Percentiles rank a stretch among this genome's conserved stretches.
These are phyloP conservation scores for Mycena filopes DNA, from an alignment of 768 basidiomycete species.

Conservation along the genomic window DNA sequence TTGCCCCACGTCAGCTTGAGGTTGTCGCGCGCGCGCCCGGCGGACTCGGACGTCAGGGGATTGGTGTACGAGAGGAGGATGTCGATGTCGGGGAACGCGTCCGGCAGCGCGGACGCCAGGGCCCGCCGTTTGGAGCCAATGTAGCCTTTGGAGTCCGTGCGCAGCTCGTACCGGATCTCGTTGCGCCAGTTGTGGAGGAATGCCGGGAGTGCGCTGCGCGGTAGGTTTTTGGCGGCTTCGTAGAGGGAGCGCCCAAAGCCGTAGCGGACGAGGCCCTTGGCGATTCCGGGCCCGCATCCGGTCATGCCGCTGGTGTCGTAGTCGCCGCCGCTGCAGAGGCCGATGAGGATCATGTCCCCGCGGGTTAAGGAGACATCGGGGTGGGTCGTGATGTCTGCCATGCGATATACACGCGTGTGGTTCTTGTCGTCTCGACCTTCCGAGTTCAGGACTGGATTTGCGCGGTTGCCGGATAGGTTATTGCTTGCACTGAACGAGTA, in stretches of 20 bases:
- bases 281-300: slow-evolving; percentile 75
- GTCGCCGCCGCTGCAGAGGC: slow-evolving; percentile 89
- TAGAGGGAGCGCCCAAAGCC: slow-evolving; percentile 82
- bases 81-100: slow-evolving; percentile 77
- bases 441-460: slow-evolving; percentile 70
- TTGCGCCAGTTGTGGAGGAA: slow-evolving; percentile 76
- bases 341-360: slow-evolving; percentile 85
- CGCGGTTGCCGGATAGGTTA: slow-evolving; percentile 76
- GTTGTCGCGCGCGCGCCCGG: slow-evolving; percentile 52
- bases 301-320: slow-evolving; percentile 79
- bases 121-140: slow-evolving; percentile 73
- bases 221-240: slow-evolving; percentile 63
- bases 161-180: slow-evolving; percentile 69
- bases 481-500: slow-evolving; percentile 65
- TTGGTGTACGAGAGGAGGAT: slow-evolving; percentile 82
- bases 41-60: slow-evolving; percentile 79
- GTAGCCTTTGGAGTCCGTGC: slow-evolving; percentile 72
- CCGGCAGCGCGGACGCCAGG: slow-evolving; percentile 71
- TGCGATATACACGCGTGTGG: slow-evolving; percentile 61
- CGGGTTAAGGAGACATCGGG: slow-evolving; percentile 62
- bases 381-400: slow-evolving; percentile 52
- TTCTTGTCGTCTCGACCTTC: slow-evolving; percentile 81
- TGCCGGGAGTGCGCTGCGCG: slow-evolving; percentile 53
- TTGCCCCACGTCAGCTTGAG: slow-evolving; percentile 55
- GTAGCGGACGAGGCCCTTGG: slow-evolving; percentile 82